These are phyloP conservation scores for Cladorrhinum sp. DNA, from an alignment of 2,329 filamentous ascomycete genomes.

Conservation along the genomic window DNA sequence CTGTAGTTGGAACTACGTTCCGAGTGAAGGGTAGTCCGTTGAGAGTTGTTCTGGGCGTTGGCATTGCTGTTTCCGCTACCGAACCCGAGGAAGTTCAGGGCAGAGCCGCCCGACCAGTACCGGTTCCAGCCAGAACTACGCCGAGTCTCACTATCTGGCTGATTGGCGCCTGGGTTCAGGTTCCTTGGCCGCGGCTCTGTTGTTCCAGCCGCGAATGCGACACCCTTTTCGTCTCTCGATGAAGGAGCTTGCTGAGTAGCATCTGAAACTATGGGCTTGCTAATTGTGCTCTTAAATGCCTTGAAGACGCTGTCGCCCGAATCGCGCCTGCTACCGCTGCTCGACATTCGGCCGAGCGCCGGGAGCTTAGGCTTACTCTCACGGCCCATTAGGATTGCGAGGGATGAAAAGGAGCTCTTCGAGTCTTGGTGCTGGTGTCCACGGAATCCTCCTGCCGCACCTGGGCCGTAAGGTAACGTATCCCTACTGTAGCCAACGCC, in stretches of 20 bases:
- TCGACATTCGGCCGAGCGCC: conserved; percentile 35
- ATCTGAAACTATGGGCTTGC: conserved; percentile 55
- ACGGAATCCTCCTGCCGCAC: conserved; percentile 40
- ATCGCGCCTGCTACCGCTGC: conserved; percentile 57
- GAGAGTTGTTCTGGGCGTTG: conserved; percentile 31
- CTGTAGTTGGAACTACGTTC: conserved; percentile 56
- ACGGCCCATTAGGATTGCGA: conserved; percentile 65
- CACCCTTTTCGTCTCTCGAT: conserved; percentile 40
- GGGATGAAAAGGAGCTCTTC: conserved; percentile 58
- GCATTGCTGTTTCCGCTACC: conserved; percentile 40
- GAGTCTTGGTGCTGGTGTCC: conserved; percentile 54
- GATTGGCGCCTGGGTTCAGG: conserved; percentile 34
- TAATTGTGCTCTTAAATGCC: conserved; percentile 60
- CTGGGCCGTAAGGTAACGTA: conserved; percentile 36
- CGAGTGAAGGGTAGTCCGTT: conserved; percentile 52
- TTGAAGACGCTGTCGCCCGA: conserved; percentile 57
- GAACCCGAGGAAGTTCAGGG: conserved; percentile 63
- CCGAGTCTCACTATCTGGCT: conserved; percentile 43
- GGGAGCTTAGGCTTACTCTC: conserved; percentile 43
- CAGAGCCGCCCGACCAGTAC: conserved; percentile 73
- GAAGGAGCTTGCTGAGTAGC: conserved; percentile 26
- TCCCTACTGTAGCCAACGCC: conserved; percentile 48
- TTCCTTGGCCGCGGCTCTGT: conserved; percentile 34
- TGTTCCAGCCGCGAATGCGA: conserved; percentile 37
- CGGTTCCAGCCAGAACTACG: conserved; percentile 73